Evolutionary conservation across 495 filamentous ascomycete species (phyloP).

Genomic region (Penicillium antarcticum): DNA sequence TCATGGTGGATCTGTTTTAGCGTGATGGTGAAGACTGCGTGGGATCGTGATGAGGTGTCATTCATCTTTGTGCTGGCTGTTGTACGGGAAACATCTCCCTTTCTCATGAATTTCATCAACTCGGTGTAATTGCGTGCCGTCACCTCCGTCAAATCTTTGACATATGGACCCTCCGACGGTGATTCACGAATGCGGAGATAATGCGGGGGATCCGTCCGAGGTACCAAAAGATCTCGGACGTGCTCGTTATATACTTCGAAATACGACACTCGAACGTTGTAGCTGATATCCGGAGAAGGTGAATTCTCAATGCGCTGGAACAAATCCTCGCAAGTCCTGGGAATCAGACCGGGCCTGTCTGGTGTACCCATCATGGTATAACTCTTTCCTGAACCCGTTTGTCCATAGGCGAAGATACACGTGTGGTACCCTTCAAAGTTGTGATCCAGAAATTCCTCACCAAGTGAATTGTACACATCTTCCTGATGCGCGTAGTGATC

Average conservation of each 20-base stretch:
- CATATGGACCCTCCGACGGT: conserved; percentile 92
- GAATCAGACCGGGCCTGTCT: conserved; percentile 85
- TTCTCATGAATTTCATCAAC: conserved; percentile 84
- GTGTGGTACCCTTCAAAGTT: conserved; percentile 99
- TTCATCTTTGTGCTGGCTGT: conserved; percentile 99
- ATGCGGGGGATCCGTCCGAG: conserved; percentile 69
- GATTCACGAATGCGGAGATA: conserved; percentile 98
- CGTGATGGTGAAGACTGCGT: conserved; percentile 97
- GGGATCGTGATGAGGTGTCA: conserved; percentile 88
- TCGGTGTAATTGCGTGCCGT: conserved; percentile 80
- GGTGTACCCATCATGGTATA: conserved; percentile 99
- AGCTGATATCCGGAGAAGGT: conserved; percentile 81
- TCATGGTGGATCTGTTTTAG: conserved; percentile 96
- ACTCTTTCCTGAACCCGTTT: conserved; percentile 96
- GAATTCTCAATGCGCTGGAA: conserved; percentile 91
- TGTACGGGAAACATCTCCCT: conserved; percentile 83
- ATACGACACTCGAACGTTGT: conserved; percentile 95
- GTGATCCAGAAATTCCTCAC: conserved; percentile 97
- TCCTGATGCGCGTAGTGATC: conserved; percentile 81
- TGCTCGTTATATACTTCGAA: conserved; percentile 99
- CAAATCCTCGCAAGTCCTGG: conserved; percentile 93
- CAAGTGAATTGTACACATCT: conserved; percentile 90
- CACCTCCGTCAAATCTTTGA: conserved; percentile 92
- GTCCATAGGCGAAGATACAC: conserved; percentile 98
- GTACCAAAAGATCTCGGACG: conserved; percentile 88